Conservation (phyloP, 2,329 filamentous ascomycete genomes). For the Penicillium sp. region DNA sequence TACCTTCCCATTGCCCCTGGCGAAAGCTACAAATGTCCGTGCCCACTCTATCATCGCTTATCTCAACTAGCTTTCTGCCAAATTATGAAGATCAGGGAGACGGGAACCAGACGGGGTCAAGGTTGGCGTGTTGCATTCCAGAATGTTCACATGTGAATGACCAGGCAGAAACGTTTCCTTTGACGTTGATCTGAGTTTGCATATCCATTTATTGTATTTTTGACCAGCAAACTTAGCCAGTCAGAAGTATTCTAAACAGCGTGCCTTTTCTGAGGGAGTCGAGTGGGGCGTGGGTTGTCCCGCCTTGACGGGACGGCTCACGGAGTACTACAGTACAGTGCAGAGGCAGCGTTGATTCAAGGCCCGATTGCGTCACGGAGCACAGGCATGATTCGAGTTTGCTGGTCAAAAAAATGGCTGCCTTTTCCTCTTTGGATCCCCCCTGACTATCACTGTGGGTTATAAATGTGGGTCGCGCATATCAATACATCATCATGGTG, state of each 20-base stretch:
- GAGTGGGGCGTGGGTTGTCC: neutral
- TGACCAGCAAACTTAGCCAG: neutral
- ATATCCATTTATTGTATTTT: neutral
- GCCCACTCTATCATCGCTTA: neutral
- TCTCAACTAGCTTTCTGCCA: neutral
- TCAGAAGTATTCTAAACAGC: neutral
- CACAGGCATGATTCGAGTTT: neutral
- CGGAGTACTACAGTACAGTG: too few species aligned
- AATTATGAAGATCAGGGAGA: neutral
- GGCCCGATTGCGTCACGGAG: neutral
- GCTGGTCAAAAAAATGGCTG: neutral
- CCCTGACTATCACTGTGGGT: constrained; percentile 8
- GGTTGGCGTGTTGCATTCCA: neutral
- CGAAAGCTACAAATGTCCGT: neutral
- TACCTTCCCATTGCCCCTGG: neutral
- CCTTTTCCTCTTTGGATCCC: neutral
- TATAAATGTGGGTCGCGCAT: constrained; percentile 5
- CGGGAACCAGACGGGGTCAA: neutral
- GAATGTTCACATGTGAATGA: neutral
- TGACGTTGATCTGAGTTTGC: neutral
- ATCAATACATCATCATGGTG: constrained; percentile 2
- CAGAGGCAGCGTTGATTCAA: neutral
- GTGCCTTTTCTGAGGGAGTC: neutral
- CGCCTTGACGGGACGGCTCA: neutral
- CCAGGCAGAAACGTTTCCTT: constrained; percentile 1